Base-by-base conservation (phyloP, 345 rosid genomes). In the Boechera retrofracta region DNA sequence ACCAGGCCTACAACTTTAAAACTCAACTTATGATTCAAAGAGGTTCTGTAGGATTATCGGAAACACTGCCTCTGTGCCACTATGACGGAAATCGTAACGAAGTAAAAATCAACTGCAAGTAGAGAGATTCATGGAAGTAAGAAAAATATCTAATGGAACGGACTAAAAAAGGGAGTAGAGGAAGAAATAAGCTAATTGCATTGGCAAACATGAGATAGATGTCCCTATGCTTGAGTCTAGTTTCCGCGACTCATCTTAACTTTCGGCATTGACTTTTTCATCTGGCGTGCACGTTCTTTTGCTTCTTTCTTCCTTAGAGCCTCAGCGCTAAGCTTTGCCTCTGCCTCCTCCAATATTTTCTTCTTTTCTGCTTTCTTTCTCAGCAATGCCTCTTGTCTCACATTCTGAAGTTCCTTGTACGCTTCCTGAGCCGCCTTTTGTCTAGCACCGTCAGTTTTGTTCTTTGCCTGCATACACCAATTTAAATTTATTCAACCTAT, bases 331-430 rank as follows among this genome's bases (percentile, higher is more conserved):
- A 89, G 93, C 86, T 93, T 91, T 56, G 96, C 93, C 80, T 92
- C 97, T 0, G 98, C 87, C 72, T 92, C 99, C 79, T 95, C 98
- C 67, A 84, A 15, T 83, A 87, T 71, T 82, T 87, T 90, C 83
- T 80, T 92, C 88, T 74, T 88, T 56, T 91, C 99, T 0, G 90
- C 89, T 79, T 93, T 92, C 91, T 89, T 92, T 80, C 71, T 89
- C 87, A 87, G 93, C 76, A 93, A 64, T 60, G 97, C 98, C 80
- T 95, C 99, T 82, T 95, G 99, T 74, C 99, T 92, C 7, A 86
- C 96, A 71, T 78, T 86, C 59, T 91, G 87, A 77, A 91, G 96
- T 83, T 95, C 97, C 80, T 87, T 95, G 86, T 88, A 82, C 10
- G 88, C 94, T 83, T 95, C 98, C 77, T 91, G 94, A 8, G 94